Evolutionary conservation across 1,139 yeast species (phyloP).

Genomic region (Kurtzmaniella quercitrusa): DNA sequence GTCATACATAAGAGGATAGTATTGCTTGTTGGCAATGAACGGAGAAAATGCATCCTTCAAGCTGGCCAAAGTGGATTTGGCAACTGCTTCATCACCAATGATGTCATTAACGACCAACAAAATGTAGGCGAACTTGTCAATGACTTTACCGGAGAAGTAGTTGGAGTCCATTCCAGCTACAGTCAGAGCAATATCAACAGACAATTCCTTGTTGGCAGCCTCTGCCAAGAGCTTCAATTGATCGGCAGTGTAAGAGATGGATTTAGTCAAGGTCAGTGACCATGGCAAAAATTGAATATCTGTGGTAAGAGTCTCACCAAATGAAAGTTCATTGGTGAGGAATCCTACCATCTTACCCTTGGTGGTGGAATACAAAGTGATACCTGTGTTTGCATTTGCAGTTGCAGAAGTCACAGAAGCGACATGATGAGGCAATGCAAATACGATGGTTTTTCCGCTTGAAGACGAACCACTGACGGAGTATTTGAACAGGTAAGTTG

Average conservation of each 20-base stretch:
- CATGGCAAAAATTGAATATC: slow-evolving; percentile 62
- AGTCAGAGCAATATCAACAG: slow-evolving; percentile 51
- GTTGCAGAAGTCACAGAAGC: slow-evolving; percentile 42
- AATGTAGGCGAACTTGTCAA: slow-evolving; percentile 73
- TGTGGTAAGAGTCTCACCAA: slow-evolving; percentile 49
- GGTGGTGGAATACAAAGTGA: slow-evolving; percentile 52
- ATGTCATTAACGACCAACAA: slow-evolving; percentile 60
- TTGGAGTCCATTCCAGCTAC: slow-evolving; percentile 48
- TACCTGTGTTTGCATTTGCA: slow-evolving; percentile 38
- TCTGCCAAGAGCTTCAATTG: slow-evolving; percentile 50
- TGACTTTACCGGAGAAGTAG: slow-evolving; percentile 66
- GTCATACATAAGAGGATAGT: slow-evolving; percentile 64
- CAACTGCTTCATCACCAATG: slow-evolving; percentile 47
- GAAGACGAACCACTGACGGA: slow-evolving; percentile 49
- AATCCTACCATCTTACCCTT: slow-evolving; percentile 67
- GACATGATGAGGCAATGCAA: slow-evolving; percentile 72
- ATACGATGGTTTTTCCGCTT: slow-evolving; percentile 50
- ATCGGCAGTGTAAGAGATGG: slow-evolving; percentile 43
- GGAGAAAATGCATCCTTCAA: slow-evolving; percentile 51
- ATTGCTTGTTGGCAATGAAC: slow-evolving; percentile 49
- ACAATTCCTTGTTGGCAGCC: slow-evolving; percentile 54
- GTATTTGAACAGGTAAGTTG: slow-evolving; percentile 51
- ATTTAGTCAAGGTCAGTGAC: slow-evolving; percentile 25
- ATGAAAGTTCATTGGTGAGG: slow-evolving; percentile 43
- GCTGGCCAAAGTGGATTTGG: slow-evolving; percentile 42